Conservation (phyloP, 495 filamentous ascomycete species). For the Penicillium maclennaniae region DNA sequence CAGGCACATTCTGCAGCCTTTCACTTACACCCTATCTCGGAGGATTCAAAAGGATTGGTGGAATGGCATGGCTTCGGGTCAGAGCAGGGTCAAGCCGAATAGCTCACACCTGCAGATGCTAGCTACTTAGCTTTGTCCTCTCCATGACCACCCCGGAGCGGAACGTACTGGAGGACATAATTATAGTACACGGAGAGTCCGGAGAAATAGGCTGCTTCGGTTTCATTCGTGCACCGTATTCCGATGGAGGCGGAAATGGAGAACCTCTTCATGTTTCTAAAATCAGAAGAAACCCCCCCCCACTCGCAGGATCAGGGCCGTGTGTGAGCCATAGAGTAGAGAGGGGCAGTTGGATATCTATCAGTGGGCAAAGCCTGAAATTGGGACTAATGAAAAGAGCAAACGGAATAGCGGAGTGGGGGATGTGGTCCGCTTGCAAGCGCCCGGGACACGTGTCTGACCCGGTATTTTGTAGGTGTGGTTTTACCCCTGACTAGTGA, state of each 20-base stretch:
- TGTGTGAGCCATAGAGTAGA: slow-evolving; percentile 5
- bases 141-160: not conserved
- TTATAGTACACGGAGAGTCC: slow-evolving; percentile 7
- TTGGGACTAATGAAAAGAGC: slow-evolving; percentile 7
- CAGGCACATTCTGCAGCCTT: not conserved
- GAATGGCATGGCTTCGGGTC: not conserved
- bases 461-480: slow-evolving; percentile 5
- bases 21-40: not conserved
- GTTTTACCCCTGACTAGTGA: not conserved
- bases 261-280: slow-evolving; percentile 10
- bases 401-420: slow-evolving; percentile 2
- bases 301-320: not conserved
- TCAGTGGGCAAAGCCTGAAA: slow-evolving; percentile 16
- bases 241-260: not conserved
- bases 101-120: not conserved
- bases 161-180: not conserved
- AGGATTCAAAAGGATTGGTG: not conserved
- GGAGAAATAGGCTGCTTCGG: not conserved
- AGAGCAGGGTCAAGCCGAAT: not conserved
- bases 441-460: slow-evolving; percentile 19
- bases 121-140: not conserved
- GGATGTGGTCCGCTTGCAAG: slow-evolving; percentile 11
- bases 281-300: slow-evolving; percentile 3
- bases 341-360: slow-evolving; percentile 2
- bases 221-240: not conserved